Base-by-base conservation (phyloP, 73 alveolate species). In the Breviolum minutum region DNA sequence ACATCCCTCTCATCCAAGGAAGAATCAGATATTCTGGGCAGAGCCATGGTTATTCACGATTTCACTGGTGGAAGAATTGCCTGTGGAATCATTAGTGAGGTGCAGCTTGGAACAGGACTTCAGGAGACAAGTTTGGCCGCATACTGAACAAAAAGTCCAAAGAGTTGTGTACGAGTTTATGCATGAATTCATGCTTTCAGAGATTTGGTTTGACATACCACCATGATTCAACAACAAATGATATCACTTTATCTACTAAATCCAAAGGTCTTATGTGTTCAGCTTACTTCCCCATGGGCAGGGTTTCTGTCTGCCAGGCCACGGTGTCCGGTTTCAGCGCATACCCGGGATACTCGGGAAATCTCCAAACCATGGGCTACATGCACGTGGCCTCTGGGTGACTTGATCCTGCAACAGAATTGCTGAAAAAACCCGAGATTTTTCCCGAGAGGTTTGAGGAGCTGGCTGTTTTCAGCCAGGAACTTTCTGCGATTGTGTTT, bases 41-140 rank as follows among this genome's bases (percentile, higher is more conserved):
- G 97, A 0, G 73, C 97, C 80, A 30, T 91, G 74, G 97, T 91
- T 63, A 62, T 91, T 64, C 97, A 91, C 89, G 97, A 91, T 63
- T 48, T 8, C 86, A 73, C 64, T 12, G 97, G 97, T 10, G 97
- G 89, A 12, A 61, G 97, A 6, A 62, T 91, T 24, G 97, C 97
- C 77, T 91, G 97, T 13, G 97, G 89, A 61, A 40, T 88, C 85
- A 88, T 88, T 84, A 19, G 27, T n/a, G 95, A 88, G 84, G 69
- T 54, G 71, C 64, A 16, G 29, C 69, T n/a, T 12, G 77, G 54
- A 40, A 40, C 54, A 40, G 54, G 54, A 40, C 54, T 40, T 40
- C 54, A 40, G 3, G 54, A 40, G 54, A 40, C 54, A 40, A 40
- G 54, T 40, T 40, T 40, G 54, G 54, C n/a, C n/a, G n/a, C n/a